Conservation (phyloP, 2,329 filamentous ascomycete species). For the Fusarium xyrophilum region DNA sequence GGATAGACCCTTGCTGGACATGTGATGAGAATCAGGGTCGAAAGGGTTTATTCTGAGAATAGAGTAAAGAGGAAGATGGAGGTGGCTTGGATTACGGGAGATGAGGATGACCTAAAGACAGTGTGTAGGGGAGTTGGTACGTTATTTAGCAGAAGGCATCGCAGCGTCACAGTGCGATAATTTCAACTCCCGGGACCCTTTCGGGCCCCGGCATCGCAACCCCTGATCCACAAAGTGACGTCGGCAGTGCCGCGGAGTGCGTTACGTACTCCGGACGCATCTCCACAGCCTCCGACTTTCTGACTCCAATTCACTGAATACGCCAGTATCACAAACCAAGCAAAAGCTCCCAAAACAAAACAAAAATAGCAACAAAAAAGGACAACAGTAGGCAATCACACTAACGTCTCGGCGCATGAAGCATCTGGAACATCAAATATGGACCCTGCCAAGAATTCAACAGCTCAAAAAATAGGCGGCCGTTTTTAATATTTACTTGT, state of each 20-base stretch:
- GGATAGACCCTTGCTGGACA: slow-evolving; percentile 2
- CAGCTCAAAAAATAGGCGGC: slow-evolving; percentile 8
- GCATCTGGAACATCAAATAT: slow-evolving; percentile 7
- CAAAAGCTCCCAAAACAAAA: not conserved
- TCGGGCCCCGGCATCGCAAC: slow-evolving; percentile 8
- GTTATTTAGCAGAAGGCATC: not conserved
- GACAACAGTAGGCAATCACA: not conserved
- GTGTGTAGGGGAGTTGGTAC: not conserved
- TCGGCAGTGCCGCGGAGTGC: slow-evolving; percentile 30
- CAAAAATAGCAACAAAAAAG: not conserved
- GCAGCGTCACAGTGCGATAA: not conserved
- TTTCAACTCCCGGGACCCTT: not conserved
- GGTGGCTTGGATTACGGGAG: slow-evolving; percentile 25
- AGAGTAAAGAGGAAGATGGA: slow-evolving; percentile 13
- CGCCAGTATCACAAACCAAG: not conserved
- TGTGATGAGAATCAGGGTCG: slow-evolving; percentile 22
- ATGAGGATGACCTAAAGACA: slow-evolving; percentile 13
- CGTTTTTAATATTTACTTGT: not conserved
- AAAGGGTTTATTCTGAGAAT: slow-evolving; percentile 17
- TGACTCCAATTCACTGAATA: not conserved
- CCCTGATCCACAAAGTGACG: slow-evolving; percentile 36
- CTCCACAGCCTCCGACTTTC: slow-evolving; percentile 23
- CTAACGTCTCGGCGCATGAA: slow-evolving; percentile 7
- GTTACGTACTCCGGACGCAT: slow-evolving; percentile 26
- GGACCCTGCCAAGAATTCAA: slow-evolving; percentile 24